These are phyloP conservation scores for Ceratopteris richardii DNA, from an alignment of 75 land plant genomes.

Conservation along the genomic window DNA sequence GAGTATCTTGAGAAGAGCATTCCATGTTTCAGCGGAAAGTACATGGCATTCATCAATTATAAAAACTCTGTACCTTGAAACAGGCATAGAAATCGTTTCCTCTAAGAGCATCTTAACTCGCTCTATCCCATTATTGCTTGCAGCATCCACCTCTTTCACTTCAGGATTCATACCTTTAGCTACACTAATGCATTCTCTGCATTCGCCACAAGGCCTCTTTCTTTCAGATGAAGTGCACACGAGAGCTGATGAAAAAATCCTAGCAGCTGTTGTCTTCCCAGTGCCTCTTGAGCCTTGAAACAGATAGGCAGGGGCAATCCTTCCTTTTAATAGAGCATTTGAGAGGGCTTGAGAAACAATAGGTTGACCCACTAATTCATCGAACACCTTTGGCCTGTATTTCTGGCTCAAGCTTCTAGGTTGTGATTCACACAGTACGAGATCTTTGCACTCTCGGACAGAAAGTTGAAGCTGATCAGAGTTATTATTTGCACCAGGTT, in stretches of 20 bases:
- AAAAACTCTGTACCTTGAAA: constrained; percentile 31
- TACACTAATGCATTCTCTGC: constrained; percentile 54
- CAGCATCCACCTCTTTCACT: constrained; percentile 57
- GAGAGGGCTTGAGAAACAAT: constrained; percentile 59
- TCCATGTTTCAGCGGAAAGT: constrained; percentile 30
- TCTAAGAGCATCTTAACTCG: constrained; percentile 44
- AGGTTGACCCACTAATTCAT: constrained; percentile 72
- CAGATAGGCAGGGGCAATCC: constrained; percentile 69
- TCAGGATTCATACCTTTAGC: constrained; percentile 38
- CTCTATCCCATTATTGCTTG: constrained; percentile 34
- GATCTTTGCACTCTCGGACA: background rate
- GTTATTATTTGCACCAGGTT: no score
- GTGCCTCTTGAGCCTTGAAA: constrained; percentile 94
- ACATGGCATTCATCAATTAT: constrained; percentile 46
- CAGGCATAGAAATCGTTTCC: constrained; percentile 10
- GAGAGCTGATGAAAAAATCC: constrained; percentile 22
- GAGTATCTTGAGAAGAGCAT: constrained; percentile 27
- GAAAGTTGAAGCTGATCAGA: background rate
- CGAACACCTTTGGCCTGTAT: constrained; percentile 65
- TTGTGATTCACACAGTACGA: background rate
- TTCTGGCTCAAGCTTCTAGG: constrained; percentile 62
- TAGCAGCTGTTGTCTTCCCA: constrained; percentile 77
- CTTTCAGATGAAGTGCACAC: constrained; percentile 9
- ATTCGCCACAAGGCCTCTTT: constrained; percentile 45
- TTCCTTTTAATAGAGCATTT: constrained; percentile 47